A percentile compares a stretch with the other conserved stretches of the same genome.
These are phyloP conservation scores for Botrytis porri DNA, from an alignment of 2,329 filamentous ascomycete genomes.

Conservation along the genomic window DNA sequence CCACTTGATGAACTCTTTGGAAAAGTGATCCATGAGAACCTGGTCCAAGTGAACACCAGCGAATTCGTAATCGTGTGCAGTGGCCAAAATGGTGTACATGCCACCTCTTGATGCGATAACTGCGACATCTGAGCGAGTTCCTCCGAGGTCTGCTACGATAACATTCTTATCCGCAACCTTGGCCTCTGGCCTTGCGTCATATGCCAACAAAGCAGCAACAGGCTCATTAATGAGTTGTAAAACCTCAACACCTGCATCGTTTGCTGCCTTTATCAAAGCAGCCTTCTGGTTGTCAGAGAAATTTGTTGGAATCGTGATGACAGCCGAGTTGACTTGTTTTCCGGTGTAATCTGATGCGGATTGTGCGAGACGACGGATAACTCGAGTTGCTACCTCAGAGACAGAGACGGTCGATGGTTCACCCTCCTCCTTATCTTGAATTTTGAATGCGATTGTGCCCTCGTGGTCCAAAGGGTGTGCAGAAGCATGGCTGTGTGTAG, in stretches of 20 bases:
- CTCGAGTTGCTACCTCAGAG: constrained; percentile 78
- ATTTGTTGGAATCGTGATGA: constrained; percentile 91
- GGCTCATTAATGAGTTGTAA: constrained; percentile 93
- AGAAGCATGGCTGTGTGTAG: constrained; percentile 88
- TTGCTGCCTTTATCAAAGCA: constrained; percentile 73
- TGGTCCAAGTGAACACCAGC: constrained; percentile 83
- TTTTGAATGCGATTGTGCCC: constrained; percentile 72
- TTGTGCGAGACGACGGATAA: constrained; percentile 74
- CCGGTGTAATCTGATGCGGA: constrained; percentile 91
- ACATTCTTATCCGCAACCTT: constrained; percentile 79
- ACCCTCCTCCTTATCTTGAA: constrained; percentile 72
- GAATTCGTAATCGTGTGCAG: constrained; percentile 92
- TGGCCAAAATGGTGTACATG: constrained; percentile 93
- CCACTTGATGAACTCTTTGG: constrained; percentile 99
- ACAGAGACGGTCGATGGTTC: constrained; percentile 67
- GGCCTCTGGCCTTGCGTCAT: constrained; percentile 79
- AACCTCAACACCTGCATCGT: constrained; percentile 79
- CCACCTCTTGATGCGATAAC: constrained; percentile 89
- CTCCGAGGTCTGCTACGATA: constrained; percentile 89
- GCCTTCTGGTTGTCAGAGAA: constrained; percentile 84
- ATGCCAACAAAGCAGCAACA: constrained; percentile 81
- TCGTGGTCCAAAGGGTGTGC: constrained; percentile 79
- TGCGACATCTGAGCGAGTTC: constrained; percentile 86
- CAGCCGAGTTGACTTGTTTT: constrained; percentile 89
- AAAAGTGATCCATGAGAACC: constrained; percentile 91